These are phyloP conservation scores for Vanrija humicola DNA, from an alignment of 1,284 basidiomycete genomes.

Conservation along the genomic window DNA sequence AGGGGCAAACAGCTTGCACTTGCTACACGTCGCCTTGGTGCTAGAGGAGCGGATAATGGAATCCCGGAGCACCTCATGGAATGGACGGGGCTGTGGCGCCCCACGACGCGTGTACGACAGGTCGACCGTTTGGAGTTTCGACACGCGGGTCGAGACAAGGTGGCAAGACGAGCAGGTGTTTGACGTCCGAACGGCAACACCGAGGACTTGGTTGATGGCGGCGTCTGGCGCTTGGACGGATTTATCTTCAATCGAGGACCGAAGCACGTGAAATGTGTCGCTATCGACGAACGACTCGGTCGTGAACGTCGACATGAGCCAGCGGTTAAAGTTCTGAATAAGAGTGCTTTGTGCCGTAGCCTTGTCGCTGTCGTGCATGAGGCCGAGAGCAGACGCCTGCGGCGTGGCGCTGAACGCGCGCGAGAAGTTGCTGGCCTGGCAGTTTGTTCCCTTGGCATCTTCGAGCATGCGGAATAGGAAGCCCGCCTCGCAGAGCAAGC, in stretches of 20 bases:
- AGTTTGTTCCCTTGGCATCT: conserved; percentile 89
- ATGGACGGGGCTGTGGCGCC: conserved; percentile 37
- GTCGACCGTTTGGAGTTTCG: conserved; percentile 77
- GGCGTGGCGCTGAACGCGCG: conserved; percentile 74
- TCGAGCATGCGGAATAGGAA: conserved; percentile 95
- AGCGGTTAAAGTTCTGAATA: conserved; percentile 93
- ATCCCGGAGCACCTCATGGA: conserved; percentile 66
- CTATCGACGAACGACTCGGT: conserved; percentile 38
- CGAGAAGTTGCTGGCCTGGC: conserved; percentile 95
- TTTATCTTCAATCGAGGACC: conserved; percentile 7
- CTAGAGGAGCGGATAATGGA: conserved; percentile 77
- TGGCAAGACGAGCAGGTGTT: conserved; percentile 75
- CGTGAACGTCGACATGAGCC: conserved; percentile 60
- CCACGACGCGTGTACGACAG: conserved; percentile 64
- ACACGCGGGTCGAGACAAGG: conserved; percentile 64
- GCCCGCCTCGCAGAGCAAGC: conserved; percentile 90
- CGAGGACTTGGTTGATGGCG: conserved; percentile 75
- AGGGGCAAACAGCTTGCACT: conserved; percentile 71
- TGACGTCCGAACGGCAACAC: conserved; percentile 68
- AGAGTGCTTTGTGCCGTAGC: conserved; percentile 71
- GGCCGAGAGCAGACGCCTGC: conserved; percentile 78
- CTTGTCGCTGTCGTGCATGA: conserved; percentile 84
- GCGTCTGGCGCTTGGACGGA: conserved; percentile 43
- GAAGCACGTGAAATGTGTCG: conserved; percentile 25
- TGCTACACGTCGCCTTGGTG: conserved; percentile 79